A percentile compares a stretch with the other conserved stretches of the same genome.
phyloP scores from a whole-genome alignment of 1,284 basidiomycete species.

The Rhodotorula sp. region DNA sequence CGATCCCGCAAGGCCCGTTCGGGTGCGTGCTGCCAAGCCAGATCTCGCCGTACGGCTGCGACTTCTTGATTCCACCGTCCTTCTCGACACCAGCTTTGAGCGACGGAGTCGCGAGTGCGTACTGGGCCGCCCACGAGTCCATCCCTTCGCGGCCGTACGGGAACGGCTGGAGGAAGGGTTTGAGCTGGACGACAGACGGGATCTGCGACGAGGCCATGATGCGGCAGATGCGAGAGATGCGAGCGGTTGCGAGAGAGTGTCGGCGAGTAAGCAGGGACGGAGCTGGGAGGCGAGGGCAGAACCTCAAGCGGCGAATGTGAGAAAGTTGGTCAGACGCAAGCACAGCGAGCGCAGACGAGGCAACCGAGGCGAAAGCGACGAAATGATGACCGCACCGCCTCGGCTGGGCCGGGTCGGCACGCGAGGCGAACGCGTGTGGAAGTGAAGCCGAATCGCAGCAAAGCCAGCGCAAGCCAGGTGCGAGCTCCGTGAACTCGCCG shows the following conservation, averaged over 20 bases:
- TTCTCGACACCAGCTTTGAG: slow-evolving; percentile 11
- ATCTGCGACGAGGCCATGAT: neutral
- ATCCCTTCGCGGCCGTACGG: slow-evolving; percentile 32
- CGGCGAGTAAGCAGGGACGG: neutral
- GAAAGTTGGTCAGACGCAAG: too few species aligned
- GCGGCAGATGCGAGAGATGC: neutral
- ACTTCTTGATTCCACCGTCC: slow-evolving; percentile 35
- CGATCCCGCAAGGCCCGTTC: slow-evolving; percentile 32
- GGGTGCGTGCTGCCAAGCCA: slow-evolving; percentile 32
- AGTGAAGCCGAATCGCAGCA: too few species aligned
- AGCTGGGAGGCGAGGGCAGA: neutral
- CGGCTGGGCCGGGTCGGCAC: too few species aligned
- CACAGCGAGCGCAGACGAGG: too few species aligned
- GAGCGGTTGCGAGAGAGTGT: neutral
- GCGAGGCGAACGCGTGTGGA: too few species aligned
- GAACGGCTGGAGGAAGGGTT: slow-evolving; percentile 42
- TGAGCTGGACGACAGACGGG: slow-evolving; percentile 35
- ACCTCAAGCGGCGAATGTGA: too few species aligned
- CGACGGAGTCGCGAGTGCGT: slow-evolving; percentile 25
- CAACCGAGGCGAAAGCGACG: too few species aligned
- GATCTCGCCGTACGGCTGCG: slow-evolving; percentile 40
- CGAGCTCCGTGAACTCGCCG: too few species aligned
- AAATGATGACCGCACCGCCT: too few species aligned
- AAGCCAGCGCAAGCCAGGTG: too few species aligned
- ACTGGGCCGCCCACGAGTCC: slow-evolving; percentile 34